Percentiles rank a stretch among this genome's conserved stretches.
Conservation (phyloP, 495 filamentous ascomycete species). For the Penicillium verhagenii region DNA sequence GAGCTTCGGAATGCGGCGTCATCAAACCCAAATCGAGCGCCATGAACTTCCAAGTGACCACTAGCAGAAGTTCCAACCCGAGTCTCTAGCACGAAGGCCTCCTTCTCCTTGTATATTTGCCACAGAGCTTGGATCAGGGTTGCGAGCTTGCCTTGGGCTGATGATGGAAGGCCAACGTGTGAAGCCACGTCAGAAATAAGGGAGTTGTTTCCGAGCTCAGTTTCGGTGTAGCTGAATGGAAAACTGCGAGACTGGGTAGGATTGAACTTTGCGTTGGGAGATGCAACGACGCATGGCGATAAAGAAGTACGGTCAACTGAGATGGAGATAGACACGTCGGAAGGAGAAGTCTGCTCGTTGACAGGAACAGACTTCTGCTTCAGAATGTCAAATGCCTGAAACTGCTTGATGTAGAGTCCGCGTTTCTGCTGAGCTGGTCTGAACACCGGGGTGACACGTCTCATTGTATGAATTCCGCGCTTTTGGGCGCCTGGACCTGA, state of each 20-base stretch:
- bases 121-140: conserved; percentile 54
- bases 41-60: conserved; percentile 47
- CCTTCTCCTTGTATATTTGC: conserved; percentile 63
- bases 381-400: conserved; percentile 60
- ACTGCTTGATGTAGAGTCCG: conserved; percentile 56
- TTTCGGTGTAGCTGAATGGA: conserved; percentile 57
- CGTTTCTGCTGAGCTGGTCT: conserved; percentile 44
- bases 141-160: conserved; percentile 42
- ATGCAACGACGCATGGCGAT: conserved; percentile 67
- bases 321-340: conserved; percentile 56
- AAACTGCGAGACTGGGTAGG: conserved; percentile 49
- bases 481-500: conserved; percentile 29
- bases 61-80: conserved; percentile 37
- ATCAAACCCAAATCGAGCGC: conserved; percentile 67
- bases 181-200: conserved; percentile 43
- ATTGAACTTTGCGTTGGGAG: conserved; percentile 45
- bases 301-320: conserved; percentile 62
- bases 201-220: conserved; percentile 27
- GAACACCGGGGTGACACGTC: conserved; percentile 22
- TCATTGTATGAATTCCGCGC: conserved; percentile 54
- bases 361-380: conserved; percentile 50
- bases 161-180: conserved; percentile 51
- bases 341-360: conserved; percentile 34
- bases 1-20: conserved; percentile 71
- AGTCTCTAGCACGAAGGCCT: conserved; percentile 62